A percentile compares a stretch with the other conserved stretches of the same genome.
These are phyloP conservation scores for Phytophthora ohioensis DNA, from an alignment of 352 stramenopile species.

Conservation along the genomic window DNA sequence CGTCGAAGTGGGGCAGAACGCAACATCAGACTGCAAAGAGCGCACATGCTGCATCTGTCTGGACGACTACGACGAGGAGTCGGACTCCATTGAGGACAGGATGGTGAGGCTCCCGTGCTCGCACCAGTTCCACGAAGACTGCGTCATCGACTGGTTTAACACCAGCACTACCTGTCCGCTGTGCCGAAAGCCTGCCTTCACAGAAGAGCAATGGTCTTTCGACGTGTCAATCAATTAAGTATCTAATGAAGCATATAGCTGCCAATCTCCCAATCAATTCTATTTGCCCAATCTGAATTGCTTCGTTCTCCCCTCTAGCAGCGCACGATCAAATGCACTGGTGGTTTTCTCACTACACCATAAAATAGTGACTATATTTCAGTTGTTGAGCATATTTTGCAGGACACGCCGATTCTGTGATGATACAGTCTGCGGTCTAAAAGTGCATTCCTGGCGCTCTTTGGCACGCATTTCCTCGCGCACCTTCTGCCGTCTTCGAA, in stretches of 20 bases:
- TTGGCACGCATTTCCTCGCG: slow-evolving; percentile 60
- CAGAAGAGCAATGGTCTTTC: slow-evolving; percentile 46
- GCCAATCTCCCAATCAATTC: neutral
- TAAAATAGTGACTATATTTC: neutral
- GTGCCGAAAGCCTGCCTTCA: slow-evolving; percentile 57
- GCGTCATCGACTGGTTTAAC: slow-evolving; percentile 81
- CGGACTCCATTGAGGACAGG: slow-evolving; percentile 31
- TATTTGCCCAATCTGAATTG: neutral
- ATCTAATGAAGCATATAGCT: slow-evolving; percentile 6
- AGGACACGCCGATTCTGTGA: slow-evolving; percentile 60
- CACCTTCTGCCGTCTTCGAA: slow-evolving; percentile 51
- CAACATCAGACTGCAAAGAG: slow-evolving; percentile 31
- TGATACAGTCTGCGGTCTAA: slow-evolving; percentile 65
- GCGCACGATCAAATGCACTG: no score
- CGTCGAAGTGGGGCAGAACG: slow-evolving; percentile 33
- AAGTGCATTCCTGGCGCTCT: slow-evolving; percentile 71
- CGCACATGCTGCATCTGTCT: slow-evolving; percentile 66
- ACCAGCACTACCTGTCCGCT: slow-evolving; percentile 73
- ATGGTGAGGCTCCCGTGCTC: slow-evolving; percentile 70
- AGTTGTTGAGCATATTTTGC: slow-evolving; percentile 56
- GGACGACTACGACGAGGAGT: slow-evolving; percentile 46
- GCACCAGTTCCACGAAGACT: slow-evolving; percentile 85
- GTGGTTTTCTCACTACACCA: no score
- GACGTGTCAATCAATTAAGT: slow-evolving; percentile 51
- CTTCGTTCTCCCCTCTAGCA: no score